phyloP scores from a whole-genome alignment of 176 grass and related monocot species.

The Musa itinerans region DNA sequence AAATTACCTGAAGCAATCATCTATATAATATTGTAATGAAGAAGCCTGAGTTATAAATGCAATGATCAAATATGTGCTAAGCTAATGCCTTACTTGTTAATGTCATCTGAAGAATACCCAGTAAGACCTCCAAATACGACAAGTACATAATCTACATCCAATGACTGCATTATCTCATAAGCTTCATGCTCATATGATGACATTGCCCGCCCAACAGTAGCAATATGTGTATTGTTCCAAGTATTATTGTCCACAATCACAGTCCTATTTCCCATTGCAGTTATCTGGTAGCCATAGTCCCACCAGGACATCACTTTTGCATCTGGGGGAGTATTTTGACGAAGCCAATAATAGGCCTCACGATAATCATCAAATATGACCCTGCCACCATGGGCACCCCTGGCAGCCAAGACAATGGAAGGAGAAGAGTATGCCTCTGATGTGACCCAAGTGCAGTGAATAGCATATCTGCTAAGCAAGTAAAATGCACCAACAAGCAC shows the following conservation, averaged over 20 bases:
- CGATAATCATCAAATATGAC: slow-evolving; percentile 99
- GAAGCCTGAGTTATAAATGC: slow-evolving; percentile 9
- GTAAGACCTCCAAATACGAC: slow-evolving; percentile 97
- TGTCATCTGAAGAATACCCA: slow-evolving; percentile 96
- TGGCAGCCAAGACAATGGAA: slow-evolving; percentile 88
- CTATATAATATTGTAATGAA: background rate
- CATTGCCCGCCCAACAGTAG: slow-evolving; percentile 97
- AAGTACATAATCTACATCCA: slow-evolving; percentile 96
- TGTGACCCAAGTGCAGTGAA: slow-evolving; percentile 98
- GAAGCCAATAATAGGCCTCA: slow-evolving; percentile 97
- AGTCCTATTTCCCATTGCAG: slow-evolving; percentile 99
- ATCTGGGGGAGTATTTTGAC: slow-evolving; percentile 87
- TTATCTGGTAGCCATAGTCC: slow-evolving; percentile 99
- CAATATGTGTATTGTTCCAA: slow-evolving; percentile 99
- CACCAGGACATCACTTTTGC: slow-evolving; percentile 99
- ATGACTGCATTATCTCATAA: slow-evolving; percentile 97
- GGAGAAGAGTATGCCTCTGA: slow-evolving; percentile 98
- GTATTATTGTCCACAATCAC: slow-evolving; percentile 99
- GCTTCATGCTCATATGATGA: slow-evolving; percentile 94
- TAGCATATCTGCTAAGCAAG: slow-evolving; percentile 85
- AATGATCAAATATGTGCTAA: background rate
- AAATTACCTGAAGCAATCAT: background rate
- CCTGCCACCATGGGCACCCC: slow-evolving; percentile 67
- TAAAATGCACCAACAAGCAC: slow-evolving; percentile 89
- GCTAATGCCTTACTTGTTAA: slow-evolving; percentile 72